Evolutionary conservation across 1,284 basidiomycete genomes (phyloP), one percentile per base, ranked within the genome.

Genomic region (Gymnopus androsaceus): DNA sequence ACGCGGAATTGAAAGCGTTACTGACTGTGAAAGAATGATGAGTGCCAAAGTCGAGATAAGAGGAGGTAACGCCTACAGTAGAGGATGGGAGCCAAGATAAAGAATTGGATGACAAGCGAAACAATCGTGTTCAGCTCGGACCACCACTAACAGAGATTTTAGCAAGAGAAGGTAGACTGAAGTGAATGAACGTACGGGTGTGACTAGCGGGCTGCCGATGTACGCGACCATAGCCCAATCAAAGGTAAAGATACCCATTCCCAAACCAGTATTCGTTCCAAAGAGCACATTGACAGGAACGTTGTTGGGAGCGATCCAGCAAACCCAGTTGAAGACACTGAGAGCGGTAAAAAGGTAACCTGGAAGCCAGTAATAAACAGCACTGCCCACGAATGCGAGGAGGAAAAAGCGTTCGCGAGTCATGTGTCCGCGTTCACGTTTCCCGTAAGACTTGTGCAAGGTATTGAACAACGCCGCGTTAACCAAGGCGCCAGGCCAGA

Each of bases 401-500:
- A 78, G 64, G 74, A 96, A 92, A 78, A 94, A 96, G 58, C 81
- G 79, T 70, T 88, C 81, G 53, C 92, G 79, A 23, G 85, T 85
- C 63, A 94, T 88, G 69, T 90, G 85, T 37, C 83, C 83, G 31
- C 71, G 74, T 50, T 90, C 87, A 42, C 75, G 71, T 66, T 80
- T 81, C 57, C 88, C 88, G 67, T 87, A 93, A 64, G 79, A 82
- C 64, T 80, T 82, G 74, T 97, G 94, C 52, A 97, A 82, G n/a
- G 94, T 95, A 70, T 95, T 95, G 77, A 96, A 90, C 46, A 97
- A 80, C 17, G 95, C 93, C 42, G 87, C 87, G 69, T 87, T 90
- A 64, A 95, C 93, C 59, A 97, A 79, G 54, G 93, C 92, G 55
- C 88, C 87, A n/a, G 94, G 94, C 94, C 94, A 97, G 69, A 97